These are phyloP conservation scores for Penicillium desertorum DNA, from an alignment of 495 filamentous ascomycete genomes.

Conservation along the genomic window DNA sequence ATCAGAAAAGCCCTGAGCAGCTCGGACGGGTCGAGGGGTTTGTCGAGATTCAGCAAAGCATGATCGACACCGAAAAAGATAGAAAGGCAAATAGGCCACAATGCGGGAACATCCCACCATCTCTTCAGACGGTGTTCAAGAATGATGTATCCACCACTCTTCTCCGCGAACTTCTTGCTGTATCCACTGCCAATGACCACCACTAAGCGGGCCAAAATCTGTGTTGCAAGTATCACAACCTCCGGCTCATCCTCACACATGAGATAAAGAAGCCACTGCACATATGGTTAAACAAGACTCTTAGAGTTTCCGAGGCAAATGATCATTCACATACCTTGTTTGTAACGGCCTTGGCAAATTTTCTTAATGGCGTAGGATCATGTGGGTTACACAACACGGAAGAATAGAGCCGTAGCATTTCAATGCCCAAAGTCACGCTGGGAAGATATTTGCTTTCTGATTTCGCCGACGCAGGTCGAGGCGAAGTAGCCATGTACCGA, in stretches of 20 bases:
- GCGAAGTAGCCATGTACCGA: constrained; percentile 33
- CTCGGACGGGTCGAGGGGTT: constrained; percentile 68
- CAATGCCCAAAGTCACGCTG: constrained; percentile 61
- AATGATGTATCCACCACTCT: constrained; percentile 81
- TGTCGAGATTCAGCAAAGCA: constrained; percentile 68
- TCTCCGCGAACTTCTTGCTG: constrained; percentile 78
- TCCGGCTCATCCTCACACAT: constrained; percentile 83
- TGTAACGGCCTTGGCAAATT: constrained; percentile 92
- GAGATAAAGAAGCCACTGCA: constrained; percentile 90
- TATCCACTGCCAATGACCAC: constrained; percentile 76
- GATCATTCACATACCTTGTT: constrained; percentile 69
- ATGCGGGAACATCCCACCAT: constrained; percentile 82
- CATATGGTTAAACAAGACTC: constrained; percentile 19
- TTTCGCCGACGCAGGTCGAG: constrained; percentile 28
- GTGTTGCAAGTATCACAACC: constrained; percentile 76
- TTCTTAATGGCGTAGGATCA: constrained; percentile 65
- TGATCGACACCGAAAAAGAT: constrained; percentile 84
- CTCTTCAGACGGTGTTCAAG: constrained; percentile 76
- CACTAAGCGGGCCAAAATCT: constrained; percentile 83
- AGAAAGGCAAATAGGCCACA: constrained; percentile 90
- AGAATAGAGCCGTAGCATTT: constrained; percentile 79
- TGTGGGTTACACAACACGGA: constrained; percentile 73
- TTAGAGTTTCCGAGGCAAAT: neutral
- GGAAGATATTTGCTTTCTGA: constrained; percentile 34
- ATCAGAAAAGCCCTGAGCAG: constrained; percentile 67